Evolutionary conservation across 345 rosid species (phyloP).

Genomic region (Eucalyptus microcorys): DNA sequence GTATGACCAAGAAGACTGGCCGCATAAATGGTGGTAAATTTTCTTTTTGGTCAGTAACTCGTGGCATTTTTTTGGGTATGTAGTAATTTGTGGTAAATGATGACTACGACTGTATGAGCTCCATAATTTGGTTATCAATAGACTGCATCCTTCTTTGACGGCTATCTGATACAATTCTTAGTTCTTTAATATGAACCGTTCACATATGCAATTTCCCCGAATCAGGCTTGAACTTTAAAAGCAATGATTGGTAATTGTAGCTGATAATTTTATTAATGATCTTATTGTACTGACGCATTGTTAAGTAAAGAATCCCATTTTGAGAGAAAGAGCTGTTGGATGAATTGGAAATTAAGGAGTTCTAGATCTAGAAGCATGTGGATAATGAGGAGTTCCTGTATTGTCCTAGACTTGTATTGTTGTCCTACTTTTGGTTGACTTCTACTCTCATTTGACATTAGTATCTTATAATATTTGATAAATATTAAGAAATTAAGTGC

Average conservation of each 20-base stretch:
- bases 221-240: background rate
- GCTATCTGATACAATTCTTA: background rate
- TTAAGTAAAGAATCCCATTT: background rate
- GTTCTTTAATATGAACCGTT: background rate
- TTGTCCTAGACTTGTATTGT: background rate
- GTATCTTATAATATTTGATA: background rate
- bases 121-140: background rate
- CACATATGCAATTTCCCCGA: background rate
- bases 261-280: background rate
- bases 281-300: background rate
- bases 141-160: background rate
- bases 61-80: background rate
- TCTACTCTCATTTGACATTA: background rate
- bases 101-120: background rate
- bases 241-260: background rate
- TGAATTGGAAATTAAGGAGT: background rate
- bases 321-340: background rate
- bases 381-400: background rate
- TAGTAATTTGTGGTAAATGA: background rate
- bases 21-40: background rate
- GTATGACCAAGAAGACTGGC: background rate
- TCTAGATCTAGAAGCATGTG: background rate
- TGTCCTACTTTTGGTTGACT: background rate
- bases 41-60: background rate
- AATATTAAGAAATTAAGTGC: background rate